phyloP scores from a whole-genome alignment of 257 asterid genomes.

The Linaria vulgaris region DNA sequence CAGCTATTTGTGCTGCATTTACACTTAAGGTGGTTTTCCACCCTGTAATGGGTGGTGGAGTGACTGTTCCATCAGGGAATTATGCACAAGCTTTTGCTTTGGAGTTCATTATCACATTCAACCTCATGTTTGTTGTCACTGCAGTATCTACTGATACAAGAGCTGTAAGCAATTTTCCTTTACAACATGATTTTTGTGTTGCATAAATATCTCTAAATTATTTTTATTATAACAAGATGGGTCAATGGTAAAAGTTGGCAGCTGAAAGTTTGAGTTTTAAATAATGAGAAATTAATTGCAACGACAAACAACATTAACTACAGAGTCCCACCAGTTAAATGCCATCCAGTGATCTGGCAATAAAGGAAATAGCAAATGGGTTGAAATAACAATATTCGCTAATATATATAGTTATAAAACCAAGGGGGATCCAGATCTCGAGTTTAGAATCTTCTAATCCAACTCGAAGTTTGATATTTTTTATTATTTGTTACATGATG shows the following conservation, averaged over 20 bases:
- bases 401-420: conserved; percentile 13
- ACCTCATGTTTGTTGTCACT: conserved; percentile 91
- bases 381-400: not conserved
- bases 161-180: conserved; percentile 86
- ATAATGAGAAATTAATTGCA: conserved; percentile 23
- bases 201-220: too few relatives aligned
- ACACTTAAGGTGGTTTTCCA: conserved; percentile 55
- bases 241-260: conserved; percentile 20
- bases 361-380: not conserved
- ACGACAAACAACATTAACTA: conserved; percentile 25
- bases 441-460: conserved; percentile 23
- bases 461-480: conserved; percentile 17
- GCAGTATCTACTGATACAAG: conserved; percentile 90
- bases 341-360: conserved; percentile 19
- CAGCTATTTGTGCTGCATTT: conserved; percentile 65
- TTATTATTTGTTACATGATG: too few relatives aligned
- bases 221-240: not conserved
- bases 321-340: conserved; percentile 14
- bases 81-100: conserved; percentile 70
- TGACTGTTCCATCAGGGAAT: conserved; percentile 58
- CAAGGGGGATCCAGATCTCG: conserved; percentile 35
- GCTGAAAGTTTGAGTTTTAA: conserved; percentile 8
- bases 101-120: conserved; percentile 76
- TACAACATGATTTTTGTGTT: too few relatives aligned
- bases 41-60: conserved; percentile 84